Conservation (phyloP, 2,329 filamentous ascomycete species). For the Penicillium sp. region DNA sequence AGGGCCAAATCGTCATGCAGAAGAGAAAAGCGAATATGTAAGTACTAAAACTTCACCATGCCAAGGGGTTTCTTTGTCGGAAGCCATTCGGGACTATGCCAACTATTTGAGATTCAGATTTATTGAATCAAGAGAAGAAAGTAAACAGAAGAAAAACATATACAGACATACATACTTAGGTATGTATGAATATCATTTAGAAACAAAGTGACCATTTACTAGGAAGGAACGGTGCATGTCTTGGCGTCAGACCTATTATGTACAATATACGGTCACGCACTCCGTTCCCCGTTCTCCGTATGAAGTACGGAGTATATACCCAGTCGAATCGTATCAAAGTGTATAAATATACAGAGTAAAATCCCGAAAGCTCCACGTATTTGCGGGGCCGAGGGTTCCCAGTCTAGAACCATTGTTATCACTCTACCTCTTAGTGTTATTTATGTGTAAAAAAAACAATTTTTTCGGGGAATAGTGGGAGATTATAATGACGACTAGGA, state of each 20-base stretch:
- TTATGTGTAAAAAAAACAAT: neutral
- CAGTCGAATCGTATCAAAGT: too few species aligned
- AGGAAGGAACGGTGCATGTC: neutral
- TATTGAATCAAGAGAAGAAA: neutral
- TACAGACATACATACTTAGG: too few species aligned
- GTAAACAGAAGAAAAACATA: neutral
- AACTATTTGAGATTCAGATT: neutral
- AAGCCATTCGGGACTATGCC: neutral
- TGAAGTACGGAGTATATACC: neutral
- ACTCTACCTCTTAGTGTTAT: too few species aligned
- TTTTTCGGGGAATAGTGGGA: neutral
- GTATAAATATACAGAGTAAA: neutral
- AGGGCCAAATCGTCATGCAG: neutral
- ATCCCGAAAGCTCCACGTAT: slow-evolving; percentile 17
- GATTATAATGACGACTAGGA: neutral
- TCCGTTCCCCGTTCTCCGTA: neutral
- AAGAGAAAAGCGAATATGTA: neutral
- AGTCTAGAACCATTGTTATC: slow-evolving; percentile 8
- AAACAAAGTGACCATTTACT: neutral
- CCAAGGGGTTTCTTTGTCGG: neutral
- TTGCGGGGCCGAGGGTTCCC: slow-evolving; percentile 14
- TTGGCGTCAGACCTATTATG: neutral
- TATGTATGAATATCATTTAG: too few species aligned
- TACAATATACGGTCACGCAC: neutral
- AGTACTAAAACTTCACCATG: neutral